Evolutionary conservation across 2,329 filamentous ascomycete genomes (phyloP).

Genomic region (Pleomassaria siparia): DNA sequence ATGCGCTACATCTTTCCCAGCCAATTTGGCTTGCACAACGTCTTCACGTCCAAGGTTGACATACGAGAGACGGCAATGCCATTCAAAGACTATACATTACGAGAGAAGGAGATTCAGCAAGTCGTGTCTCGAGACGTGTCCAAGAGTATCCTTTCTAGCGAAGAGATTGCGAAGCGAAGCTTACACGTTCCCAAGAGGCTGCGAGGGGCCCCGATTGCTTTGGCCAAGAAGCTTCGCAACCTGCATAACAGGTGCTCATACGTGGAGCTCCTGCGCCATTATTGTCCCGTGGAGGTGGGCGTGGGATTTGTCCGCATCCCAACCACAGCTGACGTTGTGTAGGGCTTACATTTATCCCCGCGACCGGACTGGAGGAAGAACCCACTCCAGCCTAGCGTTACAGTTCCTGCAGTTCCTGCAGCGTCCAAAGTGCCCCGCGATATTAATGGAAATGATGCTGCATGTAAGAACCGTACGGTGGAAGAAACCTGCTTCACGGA

Average conservation of each 20-base stretch:
- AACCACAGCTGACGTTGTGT: conserved; percentile 13
- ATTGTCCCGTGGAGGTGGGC: conserved; percentile 65
- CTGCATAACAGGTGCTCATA: conserved; percentile 78
- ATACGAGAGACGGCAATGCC: conserved; percentile 66
- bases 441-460: conserved; percentile 6
- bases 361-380: conserved; percentile 29
- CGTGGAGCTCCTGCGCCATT: conserved; percentile 72
- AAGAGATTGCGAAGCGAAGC: conserved; percentile 37
- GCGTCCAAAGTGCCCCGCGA: conserved; percentile 7
- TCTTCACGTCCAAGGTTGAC: conserved; percentile 75
- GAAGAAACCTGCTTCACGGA: conserved; percentile 56
- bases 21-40: conserved; percentile 89
- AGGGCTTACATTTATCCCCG: conserved; percentile 30
- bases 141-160: conserved; percentile 16
- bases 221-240: conserved; percentile 70
- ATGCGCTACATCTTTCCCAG: conserved; percentile 94
- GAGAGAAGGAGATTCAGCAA: conserved; percentile 75
- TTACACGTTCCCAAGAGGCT: conserved; percentile 64
- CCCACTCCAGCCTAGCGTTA: conserved; percentile 18
- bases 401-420: conserved; percentile 8
- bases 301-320: not conserved
- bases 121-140: conserved; percentile 23
- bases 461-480: conserved; percentile 8
- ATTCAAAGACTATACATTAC: conserved; percentile 81
- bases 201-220: conserved; percentile 58